Percentiles rank a stretch among this genome's conserved stretches.
Evolutionary conservation across 2,329 filamentous ascomycete genomes (phyloP).

Genomic region (Stylonectria norvegica): DNA sequence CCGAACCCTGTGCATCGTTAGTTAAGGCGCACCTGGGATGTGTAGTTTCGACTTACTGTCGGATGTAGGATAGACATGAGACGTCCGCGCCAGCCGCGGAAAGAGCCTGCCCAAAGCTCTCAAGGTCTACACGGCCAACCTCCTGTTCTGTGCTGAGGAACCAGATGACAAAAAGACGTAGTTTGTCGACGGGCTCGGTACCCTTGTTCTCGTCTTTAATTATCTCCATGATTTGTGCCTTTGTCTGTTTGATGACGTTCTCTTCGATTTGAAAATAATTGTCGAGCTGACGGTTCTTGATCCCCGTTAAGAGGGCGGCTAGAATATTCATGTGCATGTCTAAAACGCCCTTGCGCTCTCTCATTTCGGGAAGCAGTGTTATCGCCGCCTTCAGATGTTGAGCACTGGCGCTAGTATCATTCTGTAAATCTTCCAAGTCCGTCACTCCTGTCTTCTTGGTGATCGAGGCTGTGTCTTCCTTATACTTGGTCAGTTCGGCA

Average conservation of each 20-base stretch:
- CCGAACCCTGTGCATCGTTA: constrained; percentile 60
- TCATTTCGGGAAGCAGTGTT: constrained; percentile 83
- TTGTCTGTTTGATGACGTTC: constrained; percentile 85
- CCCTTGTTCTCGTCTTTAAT: constrained; percentile 81
- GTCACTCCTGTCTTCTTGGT: constrained; percentile 93
- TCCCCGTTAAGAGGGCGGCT: constrained; percentile 70
- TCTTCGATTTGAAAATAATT: constrained; percentile 96
- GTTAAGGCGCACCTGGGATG: constrained; percentile 4
- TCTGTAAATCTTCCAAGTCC: constrained; percentile 87
- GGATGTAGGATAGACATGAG: constrained; percentile 77
- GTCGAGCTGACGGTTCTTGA: constrained; percentile 92
- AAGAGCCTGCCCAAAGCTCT: constrained; percentile 81
- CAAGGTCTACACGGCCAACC: constrained; percentile 75
- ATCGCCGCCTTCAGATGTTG: constrained; percentile 96
- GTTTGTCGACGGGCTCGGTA: constrained; percentile 79
- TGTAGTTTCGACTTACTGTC: constrained; percentile 57
- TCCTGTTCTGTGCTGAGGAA: constrained; percentile 91
- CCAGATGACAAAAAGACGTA: constrained; percentile 96
- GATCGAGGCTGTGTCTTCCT: constrained; percentile 89
- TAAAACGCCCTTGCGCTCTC: constrained; percentile 86
- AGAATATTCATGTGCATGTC: constrained; percentile 99
- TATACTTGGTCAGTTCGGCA: constrained; percentile 87
- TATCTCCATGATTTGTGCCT: constrained; percentile 81
- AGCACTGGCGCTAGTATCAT: constrained; percentile 82
- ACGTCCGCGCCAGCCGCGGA: constrained; percentile 72